Percentiles rank a stretch among this genome's conserved stretches.
Conservation (phyloP, 805 yeast species). For the Hermanozyma aechmeae region DNA sequence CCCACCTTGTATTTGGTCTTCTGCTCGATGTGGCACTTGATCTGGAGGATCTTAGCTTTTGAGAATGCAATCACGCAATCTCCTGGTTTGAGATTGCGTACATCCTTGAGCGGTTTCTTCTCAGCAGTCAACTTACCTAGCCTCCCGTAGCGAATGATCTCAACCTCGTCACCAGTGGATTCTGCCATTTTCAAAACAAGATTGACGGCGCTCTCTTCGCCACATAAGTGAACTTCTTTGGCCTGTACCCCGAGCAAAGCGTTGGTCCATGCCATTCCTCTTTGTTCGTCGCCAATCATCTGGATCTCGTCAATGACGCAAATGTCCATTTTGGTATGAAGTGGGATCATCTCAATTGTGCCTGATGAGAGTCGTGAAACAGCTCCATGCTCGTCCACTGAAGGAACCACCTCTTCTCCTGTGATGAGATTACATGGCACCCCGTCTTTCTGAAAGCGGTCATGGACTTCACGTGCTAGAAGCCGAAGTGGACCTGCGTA, state of each 20-base stretch:
- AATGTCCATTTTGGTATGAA: constrained; percentile 60
- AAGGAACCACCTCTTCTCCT: constrained; percentile 87
- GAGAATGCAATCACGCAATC: constrained; percentile 90
- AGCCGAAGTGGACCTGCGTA: constrained; percentile 93
- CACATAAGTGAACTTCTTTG: constrained; percentile 83
- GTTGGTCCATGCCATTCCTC: constrained; percentile 95
- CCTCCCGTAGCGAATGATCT: constrained; percentile 63
- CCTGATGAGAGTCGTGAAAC: constrained; percentile 75
- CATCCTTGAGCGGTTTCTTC: constrained; percentile 15
- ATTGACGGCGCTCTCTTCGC: constrained; percentile 80
- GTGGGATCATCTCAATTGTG: constrained; percentile 89
- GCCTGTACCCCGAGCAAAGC: constrained; percentile 84
- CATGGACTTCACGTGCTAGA: constrained; percentile 86
- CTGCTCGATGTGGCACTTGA: constrained; percentile 62
- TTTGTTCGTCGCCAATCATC: constrained; percentile 68
- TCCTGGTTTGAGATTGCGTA: constrained; percentile 47
- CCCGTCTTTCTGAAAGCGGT: constrained; percentile 59
- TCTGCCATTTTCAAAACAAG: constrained; percentile 48
- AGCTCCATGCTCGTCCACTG: constrained; percentile 58
- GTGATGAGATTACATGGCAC: constrained; percentile 77
- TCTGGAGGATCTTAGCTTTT: constrained; percentile 57
- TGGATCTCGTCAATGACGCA: constrained; percentile 95
- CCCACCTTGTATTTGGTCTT: constrained; percentile 63
- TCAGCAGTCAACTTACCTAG: constrained; percentile 63
- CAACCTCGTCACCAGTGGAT: constrained; percentile 73